Evolutionary conservation across 2,329 filamentous ascomycete species (phyloP), one percentile per base, ranked within the genome.

Genomic region (Canariomyces notabilis): DNA sequence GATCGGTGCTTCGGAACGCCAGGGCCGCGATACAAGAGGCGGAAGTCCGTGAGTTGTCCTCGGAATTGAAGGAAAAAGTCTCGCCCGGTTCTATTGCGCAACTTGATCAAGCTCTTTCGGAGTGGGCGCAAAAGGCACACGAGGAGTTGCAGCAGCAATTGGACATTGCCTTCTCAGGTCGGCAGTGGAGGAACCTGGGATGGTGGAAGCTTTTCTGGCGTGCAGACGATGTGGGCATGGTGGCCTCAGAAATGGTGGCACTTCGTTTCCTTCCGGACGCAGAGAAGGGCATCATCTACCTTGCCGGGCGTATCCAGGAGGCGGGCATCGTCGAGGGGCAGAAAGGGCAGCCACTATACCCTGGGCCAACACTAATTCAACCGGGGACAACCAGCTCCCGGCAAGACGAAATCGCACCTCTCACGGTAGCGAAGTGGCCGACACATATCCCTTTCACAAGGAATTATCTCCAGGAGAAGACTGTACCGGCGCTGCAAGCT

Each of bases 161-260:
- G 2, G 85, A 91, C 54, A 69, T 80, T 36, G 89, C 88, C 0
- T 91, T 96, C 57, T 72, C 77, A 0, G 82, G 86, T n/a, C 75
- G 71, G 15, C 75, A 82, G 32, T 96, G 91, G 91, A 78, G 80
- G 20, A 84, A 86, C 52, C 72, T 95, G 4, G 77, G 82, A 14
- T 97, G 91, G 90, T 96, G 89, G 85, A 95, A 95, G 64, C 76
- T 97, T 0, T 89, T 95, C 62, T 95, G 89, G 89, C 82, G 89
- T 16, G 89, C 93, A 19, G 91, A 97, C 61, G 91, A 96, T 59
- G 88, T 96, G 9, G 80, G 82, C 2, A 85, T 91, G 76, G 82
- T 95, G 44, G 83, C 86, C 2, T 80, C 82, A 1, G 86, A 93
- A 56, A 84, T 96, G 50, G 71, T 96, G 3, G 77, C 79, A 49